Evolutionary conservation across 2,329 filamentous ascomycete species (phyloP), one percentile per base, ranked within the genome.

Genomic region (Talaromyces sp.): DNA sequence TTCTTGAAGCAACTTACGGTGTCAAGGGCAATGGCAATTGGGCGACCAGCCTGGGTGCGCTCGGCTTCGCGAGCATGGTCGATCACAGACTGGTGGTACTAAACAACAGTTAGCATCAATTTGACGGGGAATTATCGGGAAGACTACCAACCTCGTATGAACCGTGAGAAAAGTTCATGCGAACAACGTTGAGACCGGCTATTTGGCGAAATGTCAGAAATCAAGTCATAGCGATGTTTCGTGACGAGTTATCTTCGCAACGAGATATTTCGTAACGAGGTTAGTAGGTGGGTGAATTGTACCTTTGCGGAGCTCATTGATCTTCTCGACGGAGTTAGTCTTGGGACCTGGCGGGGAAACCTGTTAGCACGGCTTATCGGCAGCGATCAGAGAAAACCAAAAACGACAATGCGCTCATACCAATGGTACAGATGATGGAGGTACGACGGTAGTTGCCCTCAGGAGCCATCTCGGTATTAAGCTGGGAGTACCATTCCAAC

Each of bases 121-220:
- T 34, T 64, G 45, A 49, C 10, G 64, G 47, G 22, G 58, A 38
- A 49, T 22, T 56, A 54, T 13, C 27, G 10, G 11, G 36, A 40
- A 29, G 40, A 61, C 58, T 47, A 68, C 73, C 67, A 76, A 85
- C 84, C 78, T 90, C 93, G 81, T 98, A 95, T 72, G 89, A 90
- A 75, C 92, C 92, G 82, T 96, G 92, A 70, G 91, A 97, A 80
- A 98, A 98, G 90, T 99, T 99, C 95, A 99, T 99, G 84, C 95
- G 94, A 73, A 98, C 95, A 72, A 99, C 93, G 83, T 98, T 98
- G 75, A 98, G 89, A 82, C 95, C 95, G 71, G 90, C 90, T 83
- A 70, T 71, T 66, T 65, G 59, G 49, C 68, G 11, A 38, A 15
- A 17, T 19, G 31, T 36, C 53, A 56, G 31, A 8, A 56, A 22